A percentile compares a stretch with the other conserved stretches of the same genome.
Evolutionary conservation across 2,329 filamentous ascomycete genomes (phyloP).

Genomic region (Fusarium liriodendri): DNA sequence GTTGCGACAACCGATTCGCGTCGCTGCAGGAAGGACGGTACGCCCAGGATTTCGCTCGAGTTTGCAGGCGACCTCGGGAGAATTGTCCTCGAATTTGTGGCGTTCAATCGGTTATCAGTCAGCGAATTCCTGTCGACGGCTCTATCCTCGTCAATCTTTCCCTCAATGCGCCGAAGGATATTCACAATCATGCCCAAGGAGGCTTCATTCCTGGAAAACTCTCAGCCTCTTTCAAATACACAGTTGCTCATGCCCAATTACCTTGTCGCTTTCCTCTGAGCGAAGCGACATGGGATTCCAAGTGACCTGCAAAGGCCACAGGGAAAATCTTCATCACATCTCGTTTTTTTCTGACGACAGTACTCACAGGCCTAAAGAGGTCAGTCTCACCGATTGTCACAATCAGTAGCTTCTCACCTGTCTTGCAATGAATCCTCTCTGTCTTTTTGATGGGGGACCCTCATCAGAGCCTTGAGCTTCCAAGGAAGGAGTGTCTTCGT

Average conservation of each 20-base stretch:
- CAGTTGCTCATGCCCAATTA: background rate
- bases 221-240: background rate
- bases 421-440: slow-evolving; percentile 31
- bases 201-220: slow-evolving; percentile 16
- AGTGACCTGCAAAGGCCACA: slow-evolving; percentile 28
- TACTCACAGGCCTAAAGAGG: slow-evolving; percentile 31
- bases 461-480: slow-evolving; percentile 24
- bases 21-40: slow-evolving; percentile 7
- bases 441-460: slow-evolving; percentile 18
- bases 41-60: slow-evolving; percentile 28
- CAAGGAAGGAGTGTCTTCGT: slow-evolving; percentile 9
- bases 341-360: slow-evolving; percentile 33
- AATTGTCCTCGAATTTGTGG: background rate
- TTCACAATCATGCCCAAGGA: slow-evolving; percentile 35
- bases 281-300: slow-evolving; percentile 23
- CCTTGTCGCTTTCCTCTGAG: slow-evolving; percentile 26
- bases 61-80: slow-evolving; percentile 25
- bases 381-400: background rate
- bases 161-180: slow-evolving; percentile 33
- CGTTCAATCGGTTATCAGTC: background rate
- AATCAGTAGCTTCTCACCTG: slow-evolving; percentile 1
- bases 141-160: slow-evolving; percentile 28
- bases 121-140: background rate
- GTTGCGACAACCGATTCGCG: slow-evolving; percentile 15
- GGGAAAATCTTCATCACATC: slow-evolving; percentile 35